Conservation (phyloP, 164 flowering plant species). For the Platanus orientalis region DNA sequence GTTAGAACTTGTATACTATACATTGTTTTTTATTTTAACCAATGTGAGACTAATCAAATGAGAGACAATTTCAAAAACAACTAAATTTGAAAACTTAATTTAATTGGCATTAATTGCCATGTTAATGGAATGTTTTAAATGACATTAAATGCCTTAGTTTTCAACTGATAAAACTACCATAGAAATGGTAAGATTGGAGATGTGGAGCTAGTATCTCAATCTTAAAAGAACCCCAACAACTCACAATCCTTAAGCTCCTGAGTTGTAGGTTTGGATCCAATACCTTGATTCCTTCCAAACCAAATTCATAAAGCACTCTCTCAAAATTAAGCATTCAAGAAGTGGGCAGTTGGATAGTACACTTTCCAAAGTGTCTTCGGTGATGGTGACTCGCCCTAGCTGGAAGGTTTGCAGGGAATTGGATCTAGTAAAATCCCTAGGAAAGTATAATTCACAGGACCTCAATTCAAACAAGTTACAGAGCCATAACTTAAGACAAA, state of each 20-base stretch:
- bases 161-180: not conserved
- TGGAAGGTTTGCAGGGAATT: constrained; percentile 8
- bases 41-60: no score
- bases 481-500: constrained; percentile 4
- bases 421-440: constrained; percentile 5
- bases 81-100: no score
- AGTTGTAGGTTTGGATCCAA: constrained; percentile 5
- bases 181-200: constrained; percentile 8
- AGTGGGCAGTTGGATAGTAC: constrained; percentile 1
- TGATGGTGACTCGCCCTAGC: not conserved
- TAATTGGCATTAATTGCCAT: no score
- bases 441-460: constrained; percentile 1
- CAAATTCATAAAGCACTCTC: not conserved
- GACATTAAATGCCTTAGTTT: no score
- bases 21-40: no score
- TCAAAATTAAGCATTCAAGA: constrained; percentile 6
- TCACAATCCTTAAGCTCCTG: constrained; percentile 5
- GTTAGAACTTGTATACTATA: no score
- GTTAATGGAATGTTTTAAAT: no score
- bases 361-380: constrained; percentile 1
- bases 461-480: constrained; percentile 4
- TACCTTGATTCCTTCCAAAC: constrained; percentile 1
- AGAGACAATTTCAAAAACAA: no score
- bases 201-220: constrained; percentile 7
- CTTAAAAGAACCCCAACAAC: not conserved